Evolutionary conservation across 106 monocot species (phyloP), one percentile per base, ranked within the genome.

Genomic region (Gastrodia elata): DNA sequence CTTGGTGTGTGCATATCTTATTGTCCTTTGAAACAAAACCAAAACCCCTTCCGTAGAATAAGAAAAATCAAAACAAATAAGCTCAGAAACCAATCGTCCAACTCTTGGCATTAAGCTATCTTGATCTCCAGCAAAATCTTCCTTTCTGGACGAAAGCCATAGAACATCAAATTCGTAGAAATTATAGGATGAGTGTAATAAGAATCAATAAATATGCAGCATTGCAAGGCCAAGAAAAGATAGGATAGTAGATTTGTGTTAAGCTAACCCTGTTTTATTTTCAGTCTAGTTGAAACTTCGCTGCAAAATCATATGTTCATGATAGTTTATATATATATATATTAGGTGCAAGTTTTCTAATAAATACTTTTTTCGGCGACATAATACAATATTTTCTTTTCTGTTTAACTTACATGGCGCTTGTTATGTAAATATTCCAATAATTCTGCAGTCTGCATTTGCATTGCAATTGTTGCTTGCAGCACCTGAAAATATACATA

Each of bases 401-500:
- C 18, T 58, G 26, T 32, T 6, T 4, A 32, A 61, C 61, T 28
- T 28, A 61, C 61, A 7, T 30, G 28, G 0, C 30, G 61, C 30
- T 61, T 32, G 13, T 32, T 61, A 9, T 61, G 61, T 32, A 61
- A 14, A 32, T 15, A 11, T 61, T 26, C 32, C 13, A 61, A 32
- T 32, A 32, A n/a, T 32, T 61, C 61, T 61, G 61, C 61, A 61
- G 13, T 30, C 28, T 61, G 61, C 30, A 61, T 61, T 61, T 61
- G 61, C 61, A 28, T 61, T 32, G 61, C 61, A 28, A 61, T 61
- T 61, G 61, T 61, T 28, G 32, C 61, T 20, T 61, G 61, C 13
- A 61, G 30, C n/a, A 61, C 61, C 61, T 61, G n/a, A 61, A 61
- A 61, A 61, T 28, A 61, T 33, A 61, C 57, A 58, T 6, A 58